A percentile compares a stretch with the other conserved stretches of the same genome.
These are phyloP conservation scores for Inga oerstediana DNA, from an alignment of 306 rosid species.

Conservation along the genomic window DNA sequence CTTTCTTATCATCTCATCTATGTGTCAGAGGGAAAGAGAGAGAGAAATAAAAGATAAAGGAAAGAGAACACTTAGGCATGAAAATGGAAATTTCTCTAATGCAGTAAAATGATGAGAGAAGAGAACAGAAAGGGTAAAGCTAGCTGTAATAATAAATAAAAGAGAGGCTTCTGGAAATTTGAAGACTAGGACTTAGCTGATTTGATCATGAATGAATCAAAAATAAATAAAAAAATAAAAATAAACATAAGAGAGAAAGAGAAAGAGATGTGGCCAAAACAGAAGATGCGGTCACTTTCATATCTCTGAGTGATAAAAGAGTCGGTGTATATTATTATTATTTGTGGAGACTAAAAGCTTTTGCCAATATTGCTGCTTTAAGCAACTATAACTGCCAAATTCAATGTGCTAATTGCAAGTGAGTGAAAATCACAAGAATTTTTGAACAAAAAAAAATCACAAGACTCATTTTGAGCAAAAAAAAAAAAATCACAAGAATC, in stretches of 20 bases:
- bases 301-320: slow-evolving; percentile 35
- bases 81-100: slow-evolving; percentile 35
- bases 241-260: not conserved
- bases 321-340: slow-evolving; percentile 23
- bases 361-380: slow-evolving; percentile 21
- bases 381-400: slow-evolving; percentile 32
- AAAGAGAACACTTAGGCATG: not conserved
- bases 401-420: slow-evolving; percentile 34
- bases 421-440: slow-evolving; percentile 33
- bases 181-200: slow-evolving; percentile 24
- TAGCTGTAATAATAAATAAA: not conserved
- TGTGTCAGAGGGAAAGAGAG: not conserved
- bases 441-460: not conserved
- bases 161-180: not conserved
- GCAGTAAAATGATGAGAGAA: slow-evolving; percentile 21
- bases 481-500: slow-evolving; percentile 29
- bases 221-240: not conserved
- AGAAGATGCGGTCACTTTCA: slow-evolving; percentile 46
- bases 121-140: slow-evolving; percentile 31
- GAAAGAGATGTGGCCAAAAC: slow-evolving; percentile 34
- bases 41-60: not conserved
- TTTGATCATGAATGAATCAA: slow-evolving; percentile 22
- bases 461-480: not conserved
- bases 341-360: slow-evolving; percentile 15
- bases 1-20: not conserved